Evolutionary conservation across 2,329 filamentous ascomycete genomes (phyloP).

Genomic region (Aspergillus jensenii): DNA sequence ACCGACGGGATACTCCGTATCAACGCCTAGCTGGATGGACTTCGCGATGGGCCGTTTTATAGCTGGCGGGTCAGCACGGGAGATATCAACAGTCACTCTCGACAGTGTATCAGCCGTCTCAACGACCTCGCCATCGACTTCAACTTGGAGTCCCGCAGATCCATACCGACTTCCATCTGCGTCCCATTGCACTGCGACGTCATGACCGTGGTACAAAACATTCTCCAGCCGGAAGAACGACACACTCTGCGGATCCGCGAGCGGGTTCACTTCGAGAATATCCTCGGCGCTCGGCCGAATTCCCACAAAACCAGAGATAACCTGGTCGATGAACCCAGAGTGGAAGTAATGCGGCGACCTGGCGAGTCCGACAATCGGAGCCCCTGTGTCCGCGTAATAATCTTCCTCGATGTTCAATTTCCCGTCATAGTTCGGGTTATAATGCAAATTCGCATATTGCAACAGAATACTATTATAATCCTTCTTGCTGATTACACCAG

Average conservation of each 20-base stretch:
- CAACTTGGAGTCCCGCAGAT: slow-evolving; percentile 9
- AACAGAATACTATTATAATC: slow-evolving; percentile 41
- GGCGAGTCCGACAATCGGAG: slow-evolving; percentile 43
- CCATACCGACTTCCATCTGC: slow-evolving; percentile 15
- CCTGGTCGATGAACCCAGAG: slow-evolving; percentile 44
- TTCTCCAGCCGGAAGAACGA: slow-evolving; percentile 44
- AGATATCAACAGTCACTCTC: slow-evolving; percentile 11
- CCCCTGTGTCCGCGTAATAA: slow-evolving; percentile 45
- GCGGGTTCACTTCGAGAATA: slow-evolving; percentile 42
- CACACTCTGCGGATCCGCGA: slow-evolving; percentile 31
- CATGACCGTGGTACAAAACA: slow-evolving; percentile 44
- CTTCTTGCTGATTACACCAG: slow-evolving; percentile 13
- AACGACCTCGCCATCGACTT: slow-evolving; percentile 17
- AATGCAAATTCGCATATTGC: slow-evolving; percentile 44
- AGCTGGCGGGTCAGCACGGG: slow-evolving; percentile 1
- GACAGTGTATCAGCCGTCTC: slow-evolving; percentile 8
- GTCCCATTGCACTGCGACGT: slow-evolving; percentile 46
- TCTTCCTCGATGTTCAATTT: slow-evolving; percentile 44
- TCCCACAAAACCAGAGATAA: slow-evolving; percentile 44
- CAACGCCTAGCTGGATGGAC: slow-evolving; percentile 14
- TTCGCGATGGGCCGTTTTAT: slow-evolving; percentile 15
- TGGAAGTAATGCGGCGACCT: slow-evolving; percentile 49
- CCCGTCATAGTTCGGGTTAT: slow-evolving; percentile 29
- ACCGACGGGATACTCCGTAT: slow-evolving; percentile 12
- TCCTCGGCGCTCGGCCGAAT: slow-evolving; percentile 42